phyloP scores from a whole-genome alignment of 2,329 filamentous ascomycete species.

The Diplodia sapinea region DNA sequence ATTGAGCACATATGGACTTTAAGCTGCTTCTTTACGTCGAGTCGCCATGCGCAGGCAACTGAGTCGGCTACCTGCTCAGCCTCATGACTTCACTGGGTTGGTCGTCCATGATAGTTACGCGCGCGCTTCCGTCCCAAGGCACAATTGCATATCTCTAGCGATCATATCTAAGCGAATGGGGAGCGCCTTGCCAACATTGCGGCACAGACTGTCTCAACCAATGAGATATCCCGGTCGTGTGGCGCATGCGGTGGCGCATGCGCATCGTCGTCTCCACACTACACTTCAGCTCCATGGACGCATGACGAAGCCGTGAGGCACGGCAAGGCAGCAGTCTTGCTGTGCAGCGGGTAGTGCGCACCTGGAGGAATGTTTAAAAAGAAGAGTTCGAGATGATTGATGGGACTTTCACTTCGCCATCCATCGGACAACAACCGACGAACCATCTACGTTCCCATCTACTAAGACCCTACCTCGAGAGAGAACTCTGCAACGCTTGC shows the following conservation, averaged over 20 bases:
- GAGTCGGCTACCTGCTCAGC: not conserved
- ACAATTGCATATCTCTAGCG: not conserved
- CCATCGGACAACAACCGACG: not conserved
- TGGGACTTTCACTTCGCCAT: not conserved
- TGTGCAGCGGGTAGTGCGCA: not conserved
- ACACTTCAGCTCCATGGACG: constrained; percentile 4
- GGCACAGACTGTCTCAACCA: not conserved
- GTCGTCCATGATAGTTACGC: not conserved
- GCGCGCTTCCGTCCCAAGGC: not conserved
- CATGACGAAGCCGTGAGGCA: not conserved
- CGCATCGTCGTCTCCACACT: not conserved
- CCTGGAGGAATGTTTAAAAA: not conserved
- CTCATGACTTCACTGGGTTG: not conserved
- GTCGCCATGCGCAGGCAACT: not conserved
- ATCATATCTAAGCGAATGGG: not conserved
- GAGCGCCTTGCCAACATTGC: not conserved
- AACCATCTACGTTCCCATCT: not conserved
- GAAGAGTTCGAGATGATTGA: not conserved
- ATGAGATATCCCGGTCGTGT: constrained; percentile 3
- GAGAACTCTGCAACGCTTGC: not conserved
- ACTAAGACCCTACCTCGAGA: not conserved
- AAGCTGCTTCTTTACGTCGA: not conserved
- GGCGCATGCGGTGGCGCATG: constrained; percentile 12
- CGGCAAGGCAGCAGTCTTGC: constrained; percentile 11
- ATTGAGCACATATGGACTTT: too few relatives aligned